These are phyloP conservation scores for Malbranchea zuffiana DNA, from an alignment of 2,329 filamentous ascomycete genomes.

Conservation along the genomic window DNA sequence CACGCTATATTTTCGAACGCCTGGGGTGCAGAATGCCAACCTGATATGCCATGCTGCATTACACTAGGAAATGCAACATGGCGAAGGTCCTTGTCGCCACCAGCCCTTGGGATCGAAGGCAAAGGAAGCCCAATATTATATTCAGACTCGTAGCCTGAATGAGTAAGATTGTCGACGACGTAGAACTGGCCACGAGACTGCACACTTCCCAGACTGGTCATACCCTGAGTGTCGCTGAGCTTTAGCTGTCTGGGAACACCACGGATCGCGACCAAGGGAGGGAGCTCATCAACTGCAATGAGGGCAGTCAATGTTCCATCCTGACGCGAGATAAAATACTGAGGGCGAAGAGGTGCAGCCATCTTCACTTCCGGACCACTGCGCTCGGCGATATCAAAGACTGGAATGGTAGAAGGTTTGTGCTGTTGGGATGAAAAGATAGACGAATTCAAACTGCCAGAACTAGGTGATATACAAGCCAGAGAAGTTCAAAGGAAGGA, in stretches of 20 bases:
- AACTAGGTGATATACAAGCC: background rate
- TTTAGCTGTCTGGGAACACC: slow-evolving; percentile 29
- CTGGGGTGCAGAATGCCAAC: background rate
- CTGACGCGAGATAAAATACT: slow-evolving; percentile 34
- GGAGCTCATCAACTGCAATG: slow-evolving; percentile 38
- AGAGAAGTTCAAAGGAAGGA: slow-evolving; percentile 1
- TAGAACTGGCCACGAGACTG: slow-evolving; percentile 25
- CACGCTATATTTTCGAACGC: background rate
- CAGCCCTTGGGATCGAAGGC: no score
- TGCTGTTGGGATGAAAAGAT: no score
- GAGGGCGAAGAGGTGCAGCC: slow-evolving; percentile 23
- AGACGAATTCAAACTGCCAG: no score
- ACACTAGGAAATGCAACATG: no score
- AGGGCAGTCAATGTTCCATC: slow-evolving; percentile 34
- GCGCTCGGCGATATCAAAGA: background rate
- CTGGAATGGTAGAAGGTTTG: background rate
- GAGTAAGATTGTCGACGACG: slow-evolving; percentile 22
- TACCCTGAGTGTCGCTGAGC: slow-evolving; percentile 31
- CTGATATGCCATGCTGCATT: no score
- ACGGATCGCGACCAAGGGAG: slow-evolving; percentile 26
- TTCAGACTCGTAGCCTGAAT: no score
- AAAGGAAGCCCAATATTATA: no score
- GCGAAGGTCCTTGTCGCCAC: no score
- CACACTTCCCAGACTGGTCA: slow-evolving; percentile 33
- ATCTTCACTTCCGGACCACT: slow-evolving; percentile 1